Evolutionary conservation across 2,329 filamentous ascomycete genomes (phyloP).

Genomic region (Fusarium euwallaceae): DNA sequence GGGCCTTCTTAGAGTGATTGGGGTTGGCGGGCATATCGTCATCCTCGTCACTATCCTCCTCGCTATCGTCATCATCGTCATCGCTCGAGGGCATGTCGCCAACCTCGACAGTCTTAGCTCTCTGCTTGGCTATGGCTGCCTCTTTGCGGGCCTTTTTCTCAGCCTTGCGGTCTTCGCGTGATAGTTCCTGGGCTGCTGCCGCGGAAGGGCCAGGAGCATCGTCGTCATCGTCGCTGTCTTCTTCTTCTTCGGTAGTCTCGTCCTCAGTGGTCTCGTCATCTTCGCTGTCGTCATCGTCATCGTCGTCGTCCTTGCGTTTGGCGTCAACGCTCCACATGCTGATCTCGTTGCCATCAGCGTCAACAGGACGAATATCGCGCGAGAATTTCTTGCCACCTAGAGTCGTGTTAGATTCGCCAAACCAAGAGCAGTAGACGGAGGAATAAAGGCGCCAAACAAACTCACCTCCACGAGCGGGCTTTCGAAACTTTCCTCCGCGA

Average conservation of each 20-base stretch:
- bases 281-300: constrained; percentile 65
- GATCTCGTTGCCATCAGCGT: constrained; percentile 88
- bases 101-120: constrained; percentile 78
- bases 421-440: not conserved
- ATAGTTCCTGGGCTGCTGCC: constrained; percentile 63
- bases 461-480: constrained; percentile 91
- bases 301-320: constrained; percentile 62
- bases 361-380: constrained; percentile 87
- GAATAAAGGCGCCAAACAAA: constrained; percentile 6
- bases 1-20: constrained; percentile 85
- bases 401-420: not conserved
- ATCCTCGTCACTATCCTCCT: constrained; percentile 68
- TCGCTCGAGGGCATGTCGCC: constrained; percentile 87
- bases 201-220: constrained; percentile 59
- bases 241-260: constrained; percentile 65
- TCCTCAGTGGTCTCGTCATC: constrained; percentile 66
- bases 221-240: constrained; percentile 66
- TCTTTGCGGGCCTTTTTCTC: constrained; percentile 92
- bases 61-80: constrained; percentile 72
- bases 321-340: constrained; percentile 85
- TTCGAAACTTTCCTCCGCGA: constrained; percentile 93
- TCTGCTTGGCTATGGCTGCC: constrained; percentile 84
- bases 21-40: constrained; percentile 87
- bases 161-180: constrained; percentile 88
- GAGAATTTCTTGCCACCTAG: constrained; percentile 97